phyloP scores from a whole-genome alignment of 2,329 filamentous ascomycete genomes.

The Sclerotinia borealis region DNA sequence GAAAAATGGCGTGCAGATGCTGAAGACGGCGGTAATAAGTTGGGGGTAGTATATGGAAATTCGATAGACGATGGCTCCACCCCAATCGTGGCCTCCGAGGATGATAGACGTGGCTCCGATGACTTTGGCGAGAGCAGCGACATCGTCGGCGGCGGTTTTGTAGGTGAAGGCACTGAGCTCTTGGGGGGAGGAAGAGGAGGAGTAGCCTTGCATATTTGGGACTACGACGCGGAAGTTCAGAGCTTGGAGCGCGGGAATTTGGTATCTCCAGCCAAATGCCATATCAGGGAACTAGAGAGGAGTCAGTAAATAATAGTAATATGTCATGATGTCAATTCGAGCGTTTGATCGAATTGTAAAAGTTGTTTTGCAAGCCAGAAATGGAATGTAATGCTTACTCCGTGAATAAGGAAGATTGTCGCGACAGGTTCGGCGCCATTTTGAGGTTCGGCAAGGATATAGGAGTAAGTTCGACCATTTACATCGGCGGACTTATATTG shows the following conservation, averaged over 20 bases:
- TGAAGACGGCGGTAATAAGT: slow-evolving; percentile 69
- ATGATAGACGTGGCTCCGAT: slow-evolving; percentile 53
- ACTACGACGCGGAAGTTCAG: slow-evolving; percentile 74
- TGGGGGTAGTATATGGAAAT: slow-evolving; percentile 66
- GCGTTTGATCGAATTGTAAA: background rate
- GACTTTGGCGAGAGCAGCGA: slow-evolving; percentile 62
- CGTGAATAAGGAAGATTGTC: slow-evolving; percentile 48
- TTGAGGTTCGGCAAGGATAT: slow-evolving; percentile 42
- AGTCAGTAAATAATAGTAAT: background rate
- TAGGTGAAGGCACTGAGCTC: slow-evolving; percentile 58
- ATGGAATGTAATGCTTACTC: slow-evolving; percentile 32
- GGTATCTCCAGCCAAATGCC: slow-evolving; percentile 80
- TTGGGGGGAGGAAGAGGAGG: slow-evolving; percentile 64
- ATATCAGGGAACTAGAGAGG: slow-evolving; percentile 62
- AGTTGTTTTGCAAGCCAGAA: background rate
- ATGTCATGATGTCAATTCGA: background rate
- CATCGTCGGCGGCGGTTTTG: slow-evolving; percentile 68
- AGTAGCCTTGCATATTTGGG: slow-evolving; percentile 83
- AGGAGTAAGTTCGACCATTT: slow-evolving; percentile 66
- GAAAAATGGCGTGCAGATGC: slow-evolving; percentile 70
- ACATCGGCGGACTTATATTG: slow-evolving; percentile 56
- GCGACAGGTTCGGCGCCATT: slow-evolving; percentile 42
- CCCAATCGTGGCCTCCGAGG: slow-evolving; percentile 86
- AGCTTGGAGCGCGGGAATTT: slow-evolving; percentile 70
- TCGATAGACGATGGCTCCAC: slow-evolving; percentile 71